Base-by-base conservation (phyloP, 139 green algal species). In the Chlamydomonas sp. region DNA sequence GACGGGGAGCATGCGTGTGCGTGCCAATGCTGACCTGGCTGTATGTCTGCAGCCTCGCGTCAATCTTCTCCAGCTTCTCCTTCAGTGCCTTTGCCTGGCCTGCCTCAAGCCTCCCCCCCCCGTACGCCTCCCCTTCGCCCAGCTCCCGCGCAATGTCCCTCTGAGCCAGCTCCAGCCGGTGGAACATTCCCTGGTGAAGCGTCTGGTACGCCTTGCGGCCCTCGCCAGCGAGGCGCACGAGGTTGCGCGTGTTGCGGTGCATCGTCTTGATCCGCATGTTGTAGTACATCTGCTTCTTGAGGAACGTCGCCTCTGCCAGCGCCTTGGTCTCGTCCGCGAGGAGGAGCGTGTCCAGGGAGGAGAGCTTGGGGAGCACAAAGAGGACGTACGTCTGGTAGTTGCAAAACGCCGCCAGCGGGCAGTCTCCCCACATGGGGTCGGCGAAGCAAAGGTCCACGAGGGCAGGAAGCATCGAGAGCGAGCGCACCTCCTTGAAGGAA, bases 261-360 rank as follows among this genome's bases (percentile, higher is more conserved):
- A 92, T 73, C 36, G 83, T 90, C 74, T 86, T 91, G 47, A 85
- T 84, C 37, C 86, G 81, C 88, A 94, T 94, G 85, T 89, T 92
- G 80, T 94, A 94, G 80, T 91, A 94, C 80, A 94, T 90, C 63
- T 85, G 80, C 80, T 94, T 94, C 79, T 94, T 94, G 0, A 87
- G 72, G 58, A 86, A 88, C 2, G 87, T 91, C 1, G 87, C 85
- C 64, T 84, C 73, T 8, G 88, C 88, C 38, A 90, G 78, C 49
- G 76, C 72, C 67, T 88, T 89, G n/a, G 82, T 83, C 67, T 90
- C 83, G 2, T 84, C 73, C 1, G 79, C 74, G 64, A 89, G 69
- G 60, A 84, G 64, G 43, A 91, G 74, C 22, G 82, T 89, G 76
- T 94, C 88, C 60, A 94, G 78, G 35, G 28, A 67, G 20, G 37